Conservation (phyloP, 1,139 yeast species). For the Geotrichum klebahnii region DNA sequence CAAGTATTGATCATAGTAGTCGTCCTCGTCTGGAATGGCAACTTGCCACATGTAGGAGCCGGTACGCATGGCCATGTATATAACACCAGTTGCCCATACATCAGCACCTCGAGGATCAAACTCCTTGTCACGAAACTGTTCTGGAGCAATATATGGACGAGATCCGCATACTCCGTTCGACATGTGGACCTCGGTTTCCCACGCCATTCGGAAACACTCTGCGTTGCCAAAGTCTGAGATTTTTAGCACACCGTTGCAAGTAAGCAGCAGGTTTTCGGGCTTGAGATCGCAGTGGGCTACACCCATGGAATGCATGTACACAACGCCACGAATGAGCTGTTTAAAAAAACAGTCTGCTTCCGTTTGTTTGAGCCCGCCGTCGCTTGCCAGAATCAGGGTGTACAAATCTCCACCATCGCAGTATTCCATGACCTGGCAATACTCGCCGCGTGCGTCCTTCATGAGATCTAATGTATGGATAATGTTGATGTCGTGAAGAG, state of each 20-base stretch:
- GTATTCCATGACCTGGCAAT: conserved; percentile 94
- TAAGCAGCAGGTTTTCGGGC: conserved; percentile 84
- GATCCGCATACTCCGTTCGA: conserved; percentile 88
- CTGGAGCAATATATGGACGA: conserved; percentile 94
- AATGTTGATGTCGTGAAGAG: conserved; percentile 73
- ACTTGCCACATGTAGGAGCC: conserved; percentile 91
- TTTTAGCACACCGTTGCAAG: conserved; percentile 74
- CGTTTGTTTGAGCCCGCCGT: conserved; percentile 67
- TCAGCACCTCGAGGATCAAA: conserved; percentile 92
- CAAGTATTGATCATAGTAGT: conserved; percentile 68
- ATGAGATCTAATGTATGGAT: conserved; percentile 81
- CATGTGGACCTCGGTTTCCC: conserved; percentile 84
- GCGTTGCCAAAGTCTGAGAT: conserved; percentile 95
- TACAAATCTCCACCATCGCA: conserved; percentile 94
- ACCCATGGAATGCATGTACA: conserved; percentile 96
- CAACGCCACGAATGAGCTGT: conserved; percentile 84
- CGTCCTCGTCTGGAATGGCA: conserved; percentile 71
- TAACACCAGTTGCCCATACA: conserved; percentile 95
- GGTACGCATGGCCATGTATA: conserved; percentile 97
- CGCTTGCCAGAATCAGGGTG: conserved; percentile 77
- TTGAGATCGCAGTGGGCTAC: conserved; percentile 92
- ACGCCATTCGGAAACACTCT: conserved; percentile 93
- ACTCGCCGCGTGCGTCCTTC: conserved; percentile 88
- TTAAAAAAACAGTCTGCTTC: conserved; percentile 97
- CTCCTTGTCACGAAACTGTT: conserved; percentile 68